Base-by-base conservation (phyloP, 2,329 filamentous ascomycete genomes). In the Trichoderma citrinoviride region DNA sequence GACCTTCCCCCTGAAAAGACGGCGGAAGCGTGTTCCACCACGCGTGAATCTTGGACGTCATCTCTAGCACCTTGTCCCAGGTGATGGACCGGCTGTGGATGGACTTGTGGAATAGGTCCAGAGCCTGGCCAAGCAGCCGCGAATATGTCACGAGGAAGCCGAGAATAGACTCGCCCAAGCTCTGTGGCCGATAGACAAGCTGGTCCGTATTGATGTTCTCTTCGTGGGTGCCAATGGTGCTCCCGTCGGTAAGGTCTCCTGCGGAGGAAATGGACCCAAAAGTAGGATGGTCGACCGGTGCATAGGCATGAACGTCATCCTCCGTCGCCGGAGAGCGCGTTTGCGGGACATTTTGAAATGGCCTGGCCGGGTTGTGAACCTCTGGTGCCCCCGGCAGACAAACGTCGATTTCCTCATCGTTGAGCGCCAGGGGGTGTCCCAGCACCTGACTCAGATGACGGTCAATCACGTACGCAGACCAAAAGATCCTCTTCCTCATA, bases 401-500 rank as follows among this genome's bases (percentile, higher is more conserved):
- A n/a, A 62, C 58, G 41, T 62, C 58, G 1, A 62, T 54, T 25
- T 62, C 58, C 15, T 62, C 58, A 17, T 62, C 58, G 4, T 54
- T 62, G 58, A 62, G 49, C 15, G 58, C 58, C 37, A 62, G 41
- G 19, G 58, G 58, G 5, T 62, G 58, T 14, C 58, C 58, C 25
- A 62, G 19, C 19, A 62, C 58, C 40, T 62, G 58, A 17, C 58
- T 62, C 40, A 62, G 40, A 6, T 62, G 58, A 15, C 58, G 58
- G 43, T 62, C 58, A 52, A 62, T 62, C n/a, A 62, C 58, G n/a
- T 62, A 62, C 14, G 58, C 58, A 8, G 58, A 62, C 58, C 58
- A 62, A 37, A 62, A 62, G 40, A 62, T 62, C 7, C 58, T 44
- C 49, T 62, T 62, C 21, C 58, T 62, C 58, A 62, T 62, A 14